These are phyloP conservation scores for Lanmaoa rubissima DNA, from an alignment of 768 basidiomycete species.

Conservation along the genomic window DNA sequence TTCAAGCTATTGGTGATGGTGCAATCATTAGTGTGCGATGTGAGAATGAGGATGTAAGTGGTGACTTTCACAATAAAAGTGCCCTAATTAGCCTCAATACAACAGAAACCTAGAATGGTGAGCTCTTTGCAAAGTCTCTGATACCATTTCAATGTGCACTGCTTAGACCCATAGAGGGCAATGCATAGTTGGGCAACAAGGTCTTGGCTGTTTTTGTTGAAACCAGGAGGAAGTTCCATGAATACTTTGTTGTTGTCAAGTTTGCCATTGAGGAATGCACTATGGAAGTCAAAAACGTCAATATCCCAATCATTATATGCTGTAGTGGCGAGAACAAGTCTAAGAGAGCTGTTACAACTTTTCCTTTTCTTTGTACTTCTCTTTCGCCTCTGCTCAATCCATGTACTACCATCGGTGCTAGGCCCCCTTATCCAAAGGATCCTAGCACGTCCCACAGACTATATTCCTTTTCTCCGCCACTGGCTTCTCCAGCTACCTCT, in stretches of 20 bases:
- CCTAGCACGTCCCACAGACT: too few relatives aligned
- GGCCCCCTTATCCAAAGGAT: too few relatives aligned
- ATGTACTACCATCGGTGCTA: too few relatives aligned
- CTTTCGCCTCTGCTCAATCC: too few relatives aligned
- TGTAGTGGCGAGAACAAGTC: not conserved
- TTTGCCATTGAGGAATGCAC: too few relatives aligned
- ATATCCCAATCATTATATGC: not conserved
- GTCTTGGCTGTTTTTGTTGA: constrained; percentile 1
- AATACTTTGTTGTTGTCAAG: constrained; percentile 26
- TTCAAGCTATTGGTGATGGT: not conserved
- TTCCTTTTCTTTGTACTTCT: too few relatives aligned
- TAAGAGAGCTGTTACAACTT: too few relatives aligned
- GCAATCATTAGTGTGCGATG: constrained; percentile 5
- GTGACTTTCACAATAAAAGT: not conserved
- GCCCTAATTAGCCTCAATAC: not conserved
- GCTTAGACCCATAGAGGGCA: constrained; percentile 8
- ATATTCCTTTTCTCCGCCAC: too few relatives aligned
- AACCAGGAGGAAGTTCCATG: constrained; percentile 40
- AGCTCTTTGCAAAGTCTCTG: not conserved
- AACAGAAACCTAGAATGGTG: not conserved
- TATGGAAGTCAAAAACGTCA: not conserved
- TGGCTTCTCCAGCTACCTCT: too few relatives aligned
- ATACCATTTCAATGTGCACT: constrained; percentile 11
- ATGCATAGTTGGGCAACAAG: constrained; percentile 10
- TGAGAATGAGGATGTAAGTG: not conserved